Evolutionary conservation across 2,329 filamentous ascomycete genomes (phyloP).

Genomic region (Oidium heveae): DNA sequence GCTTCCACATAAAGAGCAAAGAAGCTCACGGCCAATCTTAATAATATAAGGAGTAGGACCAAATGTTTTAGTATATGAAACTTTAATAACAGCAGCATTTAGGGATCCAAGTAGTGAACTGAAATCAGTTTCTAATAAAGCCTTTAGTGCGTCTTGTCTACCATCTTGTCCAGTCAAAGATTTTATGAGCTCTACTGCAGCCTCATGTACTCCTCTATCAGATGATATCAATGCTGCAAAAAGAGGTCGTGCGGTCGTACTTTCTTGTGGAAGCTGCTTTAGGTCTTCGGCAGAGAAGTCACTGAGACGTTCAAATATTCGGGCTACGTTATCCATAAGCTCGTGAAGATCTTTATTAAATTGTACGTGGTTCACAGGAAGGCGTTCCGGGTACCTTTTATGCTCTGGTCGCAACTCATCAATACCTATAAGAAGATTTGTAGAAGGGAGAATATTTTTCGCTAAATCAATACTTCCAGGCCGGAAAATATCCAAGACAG

Average conservation of each 20-base stretch:
- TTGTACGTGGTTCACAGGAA: conserved; percentile 30
- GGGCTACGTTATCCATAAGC: conserved; percentile 36
- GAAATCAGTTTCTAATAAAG: conserved; percentile 21
- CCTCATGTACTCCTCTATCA: conserved; percentile 53
- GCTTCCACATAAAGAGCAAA: conserved; percentile 29
- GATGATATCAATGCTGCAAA: conserved; percentile 63
- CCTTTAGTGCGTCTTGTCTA: conserved; percentile 24
- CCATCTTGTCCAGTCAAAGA: conserved; percentile 43
- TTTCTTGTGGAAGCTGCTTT: conserved; percentile 39
- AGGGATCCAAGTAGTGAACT: conserved; percentile 20
- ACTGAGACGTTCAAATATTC: conserved; percentile 53
- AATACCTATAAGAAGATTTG: conserved; percentile 43
- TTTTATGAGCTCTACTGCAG: conserved; percentile 62
- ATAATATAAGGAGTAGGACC: conserved; percentile 30
- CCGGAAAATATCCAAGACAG: conserved; percentile 42
- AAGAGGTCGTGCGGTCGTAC: conserved; percentile 44
- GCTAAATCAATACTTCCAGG: conserved; percentile 47
- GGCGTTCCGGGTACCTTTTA: conserved; percentile 14
- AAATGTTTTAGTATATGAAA: conserved; percentile 24
- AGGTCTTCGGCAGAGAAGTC: conserved; percentile 50
- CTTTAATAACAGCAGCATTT: conserved; percentile 18
- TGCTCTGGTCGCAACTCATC: conserved; percentile 34
- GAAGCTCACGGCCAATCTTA: conserved; percentile 29
- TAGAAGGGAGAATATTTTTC: conserved; percentile 33
- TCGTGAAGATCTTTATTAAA: conserved; percentile 54